phyloP scores from a whole-genome alignment of 1,139 yeast species.

The Protomyces pachydermus region DNA sequence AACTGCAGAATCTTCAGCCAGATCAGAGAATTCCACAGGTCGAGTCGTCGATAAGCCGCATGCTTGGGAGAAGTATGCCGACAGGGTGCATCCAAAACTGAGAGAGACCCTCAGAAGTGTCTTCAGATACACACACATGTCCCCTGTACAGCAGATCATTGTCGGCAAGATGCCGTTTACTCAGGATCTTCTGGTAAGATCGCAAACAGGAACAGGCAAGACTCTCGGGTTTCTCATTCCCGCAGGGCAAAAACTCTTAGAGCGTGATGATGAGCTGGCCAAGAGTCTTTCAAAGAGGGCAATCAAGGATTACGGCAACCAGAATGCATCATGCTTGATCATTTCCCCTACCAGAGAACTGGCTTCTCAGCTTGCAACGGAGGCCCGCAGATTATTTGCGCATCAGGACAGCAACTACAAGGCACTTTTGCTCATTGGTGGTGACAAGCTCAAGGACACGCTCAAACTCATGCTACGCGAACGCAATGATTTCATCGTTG shows the following conservation, averaged over 20 bases:
- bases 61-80: conserved; percentile 8
- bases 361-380: conserved; percentile 61
- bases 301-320: conserved; percentile 4
- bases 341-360: conserved; percentile 91
- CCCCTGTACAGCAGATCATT: conserved; percentile 20
- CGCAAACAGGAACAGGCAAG: conserved; percentile 93
- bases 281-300: not conserved
- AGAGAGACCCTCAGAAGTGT: not conserved
- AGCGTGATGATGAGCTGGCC: not conserved
- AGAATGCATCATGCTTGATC: conserved; percentile 66
- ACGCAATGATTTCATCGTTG: conserved; percentile 71
- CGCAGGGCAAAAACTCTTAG: conserved; percentile 49
- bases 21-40: not conserved
- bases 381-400: conserved; percentile 46
- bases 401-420: conserved; percentile 49
- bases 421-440: conserved; percentile 90
- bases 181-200: conserved; percentile 70
- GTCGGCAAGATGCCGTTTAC: conserved; percentile 12
- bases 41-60: not conserved
- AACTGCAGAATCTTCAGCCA: no score
- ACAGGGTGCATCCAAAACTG: conserved; percentile 1
- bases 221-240: conserved; percentile 89
- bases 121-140: conserved; percentile 4
- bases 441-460: conserved; percentile 86
- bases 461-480: conserved; percentile 51